Conservation (phyloP, 257 asterid species). For the Solanum tarijense region DNA sequence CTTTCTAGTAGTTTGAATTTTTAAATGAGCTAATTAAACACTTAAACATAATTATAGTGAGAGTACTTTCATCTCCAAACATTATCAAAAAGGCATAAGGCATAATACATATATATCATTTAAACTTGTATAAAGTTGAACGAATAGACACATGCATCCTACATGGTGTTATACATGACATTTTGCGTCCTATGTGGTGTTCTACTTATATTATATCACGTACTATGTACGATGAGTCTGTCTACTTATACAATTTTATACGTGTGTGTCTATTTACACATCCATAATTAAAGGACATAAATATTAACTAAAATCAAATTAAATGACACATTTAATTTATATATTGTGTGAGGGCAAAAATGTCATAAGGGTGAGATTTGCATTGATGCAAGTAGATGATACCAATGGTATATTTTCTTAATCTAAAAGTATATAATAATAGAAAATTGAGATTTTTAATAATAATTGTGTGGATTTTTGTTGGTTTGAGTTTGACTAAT, state of each 20-base stretch:
- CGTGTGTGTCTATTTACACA: background rate
- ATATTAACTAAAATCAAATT: too few species aligned
- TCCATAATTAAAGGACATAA: accelerated
- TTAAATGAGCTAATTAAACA: background rate
- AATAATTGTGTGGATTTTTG: constrained; percentile 13
- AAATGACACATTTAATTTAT: too few species aligned
- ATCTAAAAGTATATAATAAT: constrained; percentile 1
- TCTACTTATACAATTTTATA: too few species aligned
- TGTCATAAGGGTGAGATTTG: constrained; percentile 1
- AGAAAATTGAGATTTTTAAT: background rate
- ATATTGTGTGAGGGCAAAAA: constrained; percentile 10
- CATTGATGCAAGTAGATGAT: background rate
- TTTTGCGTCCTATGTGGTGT: background rate
- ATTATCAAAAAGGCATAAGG: background rate
- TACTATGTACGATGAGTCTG: background rate
- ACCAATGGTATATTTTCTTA: background rate
- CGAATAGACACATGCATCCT: background rate
- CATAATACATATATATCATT: background rate
- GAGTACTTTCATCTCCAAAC: background rate
- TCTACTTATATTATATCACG: background rate
- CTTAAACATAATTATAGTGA: background rate
- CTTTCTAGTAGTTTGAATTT: background rate
- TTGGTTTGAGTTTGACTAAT: constrained; percentile 48
- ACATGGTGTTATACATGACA: too few species aligned
- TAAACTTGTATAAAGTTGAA: too few species aligned